Percentiles rank a stretch among this genome's conserved stretches.
These are phyloP conservation scores for Golubevia sp. DNA, from an alignment of 1,284 basidiomycete species.

Conservation along the genomic window DNA sequence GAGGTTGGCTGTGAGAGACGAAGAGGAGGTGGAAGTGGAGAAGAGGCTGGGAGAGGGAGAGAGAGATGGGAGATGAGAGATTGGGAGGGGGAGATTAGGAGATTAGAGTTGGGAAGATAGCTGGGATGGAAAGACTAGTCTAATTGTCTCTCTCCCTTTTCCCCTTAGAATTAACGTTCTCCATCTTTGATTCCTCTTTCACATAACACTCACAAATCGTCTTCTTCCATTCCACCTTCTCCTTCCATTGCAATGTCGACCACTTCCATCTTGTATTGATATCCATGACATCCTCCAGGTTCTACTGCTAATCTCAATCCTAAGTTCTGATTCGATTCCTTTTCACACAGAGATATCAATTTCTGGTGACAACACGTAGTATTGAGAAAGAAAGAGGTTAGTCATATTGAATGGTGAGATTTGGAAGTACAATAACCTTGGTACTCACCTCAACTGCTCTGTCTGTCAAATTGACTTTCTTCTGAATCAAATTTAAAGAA, in stretches of 20 bases:
- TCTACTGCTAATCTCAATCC: conserved; percentile 79
- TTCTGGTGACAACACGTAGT: conserved; percentile 14
- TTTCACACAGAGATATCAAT: conserved; percentile 48
- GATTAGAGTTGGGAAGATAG: no score
- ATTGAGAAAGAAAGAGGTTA: not conserved
- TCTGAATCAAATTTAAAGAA: not conserved
- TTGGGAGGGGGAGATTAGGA: no score
- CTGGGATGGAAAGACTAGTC: no score
- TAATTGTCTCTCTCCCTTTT: no score
- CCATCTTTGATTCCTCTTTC: no score
- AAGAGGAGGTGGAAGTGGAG: conserved; percentile 10
- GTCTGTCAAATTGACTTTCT: conserved; percentile 32
- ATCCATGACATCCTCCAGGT: conserved; percentile 88
- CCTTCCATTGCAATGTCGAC: conserved; percentile 65
- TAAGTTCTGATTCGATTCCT: conserved; percentile 69
- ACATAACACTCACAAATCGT: conserved; percentile 84
- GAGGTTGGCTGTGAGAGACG: conserved; percentile 63
- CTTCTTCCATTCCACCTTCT: conserved; percentile 63
- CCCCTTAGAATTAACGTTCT: no score
- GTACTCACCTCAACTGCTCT: conserved; percentile 31
- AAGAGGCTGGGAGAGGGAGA: not conserved
- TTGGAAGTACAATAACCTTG: not conserved
- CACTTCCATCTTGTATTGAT: conserved; percentile 86
- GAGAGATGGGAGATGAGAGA: not conserved
- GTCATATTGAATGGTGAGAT: not conserved